phyloP scores from a whole-genome alignment of 139 green algal genomes.

The Chlorella sp. region DNA sequence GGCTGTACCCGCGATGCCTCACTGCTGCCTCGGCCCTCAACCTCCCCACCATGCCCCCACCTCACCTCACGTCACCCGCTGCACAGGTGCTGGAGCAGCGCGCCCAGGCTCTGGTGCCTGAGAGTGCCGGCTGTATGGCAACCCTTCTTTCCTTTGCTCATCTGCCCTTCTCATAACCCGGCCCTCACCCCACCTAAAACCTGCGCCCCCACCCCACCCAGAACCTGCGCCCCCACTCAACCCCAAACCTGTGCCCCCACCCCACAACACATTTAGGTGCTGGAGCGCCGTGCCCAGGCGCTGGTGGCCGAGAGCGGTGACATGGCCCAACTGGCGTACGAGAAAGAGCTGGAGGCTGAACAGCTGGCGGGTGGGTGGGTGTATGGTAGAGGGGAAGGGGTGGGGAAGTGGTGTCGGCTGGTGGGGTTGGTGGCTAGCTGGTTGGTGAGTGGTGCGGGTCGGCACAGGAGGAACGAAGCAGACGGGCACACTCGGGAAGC shows the following conservation, averaged over 20 bases:
- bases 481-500: not conserved
- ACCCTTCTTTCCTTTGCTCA: no score
- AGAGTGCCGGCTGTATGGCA: no score
- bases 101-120: no score
- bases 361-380: slow-evolving; percentile 1
- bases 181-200: no score
- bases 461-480: not conserved
- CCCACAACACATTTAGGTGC: slow-evolving; percentile 22
- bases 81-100: no score
- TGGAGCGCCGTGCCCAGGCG: slow-evolving; percentile 40
- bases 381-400: not conserved
- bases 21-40: no score
- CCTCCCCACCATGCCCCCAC: no score
- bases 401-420: not conserved
- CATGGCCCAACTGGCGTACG: slow-evolving; percentile 17
- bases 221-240: not conserved
- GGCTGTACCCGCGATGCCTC: no score
- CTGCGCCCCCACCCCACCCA: no score
- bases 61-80: no score
- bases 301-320: slow-evolving; percentile 37
- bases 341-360: slow-evolving; percentile 17
- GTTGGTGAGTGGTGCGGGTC: not conserved
- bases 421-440: not conserved
- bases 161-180: no score
- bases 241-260: not conserved